A percentile compares a stretch with the other conserved stretches of the same genome.
Conservation (phyloP, 805 yeast genomes). For the Nakazawaea ishiwadae region DNA sequence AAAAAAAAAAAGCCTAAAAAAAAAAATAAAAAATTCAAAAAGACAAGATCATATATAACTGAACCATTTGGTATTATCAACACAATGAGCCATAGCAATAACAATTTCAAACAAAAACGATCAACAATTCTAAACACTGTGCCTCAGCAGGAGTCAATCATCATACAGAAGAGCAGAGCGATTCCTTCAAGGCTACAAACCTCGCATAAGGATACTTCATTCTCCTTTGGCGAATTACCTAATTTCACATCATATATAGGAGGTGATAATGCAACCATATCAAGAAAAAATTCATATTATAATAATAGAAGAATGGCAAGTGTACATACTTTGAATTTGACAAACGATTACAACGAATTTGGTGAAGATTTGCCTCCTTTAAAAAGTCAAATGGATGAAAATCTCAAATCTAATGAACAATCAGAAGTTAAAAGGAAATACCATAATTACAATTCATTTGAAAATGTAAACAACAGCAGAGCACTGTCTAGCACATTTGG, state of each 20-base stretch:
- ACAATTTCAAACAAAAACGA: background rate
- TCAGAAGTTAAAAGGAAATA: background rate
- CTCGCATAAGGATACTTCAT: background rate
- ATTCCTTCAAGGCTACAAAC: too few species aligned
- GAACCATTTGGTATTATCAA: too few species aligned
- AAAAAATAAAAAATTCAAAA: too few species aligned
- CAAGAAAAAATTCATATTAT: background rate
- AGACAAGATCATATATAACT: too few species aligned
- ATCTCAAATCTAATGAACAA: conserved; percentile 2
- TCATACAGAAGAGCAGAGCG: conserved; percentile 1
- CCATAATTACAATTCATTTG: conserved; percentile 4
- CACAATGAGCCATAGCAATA: too few species aligned
- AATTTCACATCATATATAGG: conserved; percentile 5
- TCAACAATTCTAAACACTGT: background rate
- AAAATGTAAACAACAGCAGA: background rate
- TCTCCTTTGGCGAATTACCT: conserved; percentile 5
- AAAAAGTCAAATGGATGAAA: conserved; percentile 8
- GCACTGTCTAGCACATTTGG: too few species aligned
- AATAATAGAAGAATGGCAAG: conserved; percentile 1
- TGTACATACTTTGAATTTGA: conserved; percentile 10
- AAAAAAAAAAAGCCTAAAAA: too few species aligned
- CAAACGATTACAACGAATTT: background rate
- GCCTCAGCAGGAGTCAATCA: background rate
- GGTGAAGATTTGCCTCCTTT: conserved; percentile 7
- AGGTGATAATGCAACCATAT: too few species aligned